Evolutionary conservation across 176 grass and related monocot genomes (phyloP).

Genomic region (Carex myosuroides): DNA sequence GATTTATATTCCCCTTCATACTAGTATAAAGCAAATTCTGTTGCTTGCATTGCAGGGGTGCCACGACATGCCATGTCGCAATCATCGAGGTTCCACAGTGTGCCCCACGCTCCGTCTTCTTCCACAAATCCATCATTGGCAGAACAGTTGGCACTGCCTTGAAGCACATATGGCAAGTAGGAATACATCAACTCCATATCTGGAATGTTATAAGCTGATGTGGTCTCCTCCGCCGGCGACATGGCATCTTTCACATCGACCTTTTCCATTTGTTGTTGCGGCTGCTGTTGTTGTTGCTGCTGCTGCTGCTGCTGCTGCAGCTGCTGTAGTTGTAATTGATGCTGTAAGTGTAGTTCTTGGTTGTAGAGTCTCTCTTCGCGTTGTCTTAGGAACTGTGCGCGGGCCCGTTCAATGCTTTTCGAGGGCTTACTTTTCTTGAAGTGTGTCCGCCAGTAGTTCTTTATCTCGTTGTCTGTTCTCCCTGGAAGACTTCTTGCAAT

Average conservation of each 20-base stretch:
- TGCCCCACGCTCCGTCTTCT: conserved; percentile 66
- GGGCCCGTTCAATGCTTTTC: conserved; percentile 69
- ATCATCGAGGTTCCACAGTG: conserved; percentile 83
- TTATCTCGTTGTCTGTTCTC: conserved; percentile 98
- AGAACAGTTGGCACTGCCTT: conserved; percentile 10
- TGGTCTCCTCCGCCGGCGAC: conserved; percentile 21
- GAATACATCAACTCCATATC: conserved; percentile 49
- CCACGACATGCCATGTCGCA: conserved; percentile 12
- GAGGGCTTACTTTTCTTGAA: conserved; percentile 84
- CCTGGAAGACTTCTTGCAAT: conserved; percentile 84
- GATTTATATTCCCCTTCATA: conserved; percentile 20
- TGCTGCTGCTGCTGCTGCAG: conserved; percentile 18
- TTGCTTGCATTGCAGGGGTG: conserved; percentile 7
- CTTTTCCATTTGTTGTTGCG: not conserved
- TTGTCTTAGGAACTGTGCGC: conserved; percentile 47
- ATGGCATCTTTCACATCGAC: conserved; percentile 31
- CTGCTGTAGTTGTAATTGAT: not conserved
- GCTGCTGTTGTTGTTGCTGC: not conserved
- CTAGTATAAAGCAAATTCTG: conserved; percentile 31
- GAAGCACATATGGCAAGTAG: conserved; percentile 31
- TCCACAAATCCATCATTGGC: conserved; percentile 33
- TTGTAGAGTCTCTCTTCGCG: conserved; percentile 36
- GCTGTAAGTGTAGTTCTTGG: conserved; percentile 4
- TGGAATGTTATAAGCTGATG: conserved; percentile 27
- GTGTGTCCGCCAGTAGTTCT: conserved; percentile 98